A percentile compares a stretch with the other conserved stretches of the same genome.
Evolutionary conservation across 257 asterid species (phyloP).

Genomic region (Plectranthus barbatus): DNA sequence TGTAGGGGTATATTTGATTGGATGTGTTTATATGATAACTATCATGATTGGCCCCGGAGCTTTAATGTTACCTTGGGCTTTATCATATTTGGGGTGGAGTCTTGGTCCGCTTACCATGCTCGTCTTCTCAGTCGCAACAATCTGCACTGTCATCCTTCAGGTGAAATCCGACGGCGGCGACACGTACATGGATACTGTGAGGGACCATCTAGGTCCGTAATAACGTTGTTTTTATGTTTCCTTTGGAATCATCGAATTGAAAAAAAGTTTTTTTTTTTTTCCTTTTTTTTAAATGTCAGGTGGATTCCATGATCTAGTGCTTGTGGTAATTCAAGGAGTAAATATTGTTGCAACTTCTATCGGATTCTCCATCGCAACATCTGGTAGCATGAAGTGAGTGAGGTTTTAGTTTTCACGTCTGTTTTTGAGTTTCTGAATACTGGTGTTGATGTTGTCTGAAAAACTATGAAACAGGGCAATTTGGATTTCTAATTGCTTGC

Average conservation of each 20-base stretch:
- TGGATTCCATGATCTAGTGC: slow-evolving; percentile 18
- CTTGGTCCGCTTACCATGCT: slow-evolving; percentile 22
- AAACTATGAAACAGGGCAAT: slow-evolving; percentile 22
- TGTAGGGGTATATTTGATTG: slow-evolving; percentile 28
- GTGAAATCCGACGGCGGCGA: slow-evolving; percentile 23
- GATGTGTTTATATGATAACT: slow-evolving; percentile 33
- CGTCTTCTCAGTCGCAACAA: slow-evolving; percentile 23
- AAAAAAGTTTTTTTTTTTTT: neutral
- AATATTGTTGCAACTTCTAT: slow-evolving; percentile 24
- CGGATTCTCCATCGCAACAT: slow-evolving; percentile 31
- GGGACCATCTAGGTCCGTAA: slow-evolving; percentile 16
- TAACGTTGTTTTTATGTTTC: no score
- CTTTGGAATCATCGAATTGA: no score
- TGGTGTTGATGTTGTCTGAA: neutral
- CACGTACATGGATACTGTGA: slow-evolving; percentile 31
- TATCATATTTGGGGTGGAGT: slow-evolving; percentile 31
- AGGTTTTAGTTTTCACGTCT: no score
- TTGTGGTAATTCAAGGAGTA: slow-evolving; percentile 27
- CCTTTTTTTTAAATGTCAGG: slow-evolving; percentile 17
- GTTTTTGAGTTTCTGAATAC: no score
- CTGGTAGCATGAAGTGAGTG: slow-evolving; percentile 31
- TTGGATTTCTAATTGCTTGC: slow-evolving; percentile 26
- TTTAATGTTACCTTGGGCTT: slow-evolving; percentile 30
- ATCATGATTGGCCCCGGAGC: slow-evolving; percentile 33
- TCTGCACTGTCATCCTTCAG: slow-evolving; percentile 26